Evolutionary conservation across 164 flowering plant species (phyloP), one percentile per base, ranked within the genome.

Genomic region (Aristolochia fimbriata): DNA sequence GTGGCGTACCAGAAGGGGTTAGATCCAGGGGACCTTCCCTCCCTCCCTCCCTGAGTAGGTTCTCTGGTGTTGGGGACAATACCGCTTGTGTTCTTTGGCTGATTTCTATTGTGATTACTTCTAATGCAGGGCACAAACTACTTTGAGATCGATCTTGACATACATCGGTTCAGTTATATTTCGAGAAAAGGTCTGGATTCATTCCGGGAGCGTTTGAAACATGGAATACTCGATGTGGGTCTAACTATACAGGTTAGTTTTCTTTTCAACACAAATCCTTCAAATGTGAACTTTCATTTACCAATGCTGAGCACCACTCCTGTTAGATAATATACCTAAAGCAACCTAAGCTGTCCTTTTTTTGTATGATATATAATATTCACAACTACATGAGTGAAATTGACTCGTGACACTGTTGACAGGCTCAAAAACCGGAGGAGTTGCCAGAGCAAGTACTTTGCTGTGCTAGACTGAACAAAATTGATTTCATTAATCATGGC

Each of bases 381-480:
- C 8, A 37, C 43, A 6, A 37, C 43, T 37, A 37, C 8, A 37
- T 37, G 43, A 37, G 11, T 37, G 43, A 10, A 37, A 10, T 37
- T 37, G 12, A 37, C 43, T 37, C 43, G 8, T 37, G 43, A 37
- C 43, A 37, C 43, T 37, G 43, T 10, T 37, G 43, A 37, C 85
- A 93, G 97, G 99, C 95, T 58, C 99, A 93, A 58, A 90, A 85
- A 64, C 87, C 74, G 10, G 95, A 93, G 60, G 97, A 93, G 63
- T 74, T 93, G 30, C 99, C 97, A 6, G 97, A 93, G 76, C 76
- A 85, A 64, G 82, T 85, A 20, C 64, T 93, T 19, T 87, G 97
- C 63, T 84, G 97, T 63, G 70, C 83, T 66, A 77, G 94, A 60
- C 64, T 93, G 71, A 84, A 81, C 81, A 85, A 83, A 74, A 77